phyloP scores from a whole-genome alignment of 2,329 filamentous ascomycete species.

The Aspergillus bombycis region DNA sequence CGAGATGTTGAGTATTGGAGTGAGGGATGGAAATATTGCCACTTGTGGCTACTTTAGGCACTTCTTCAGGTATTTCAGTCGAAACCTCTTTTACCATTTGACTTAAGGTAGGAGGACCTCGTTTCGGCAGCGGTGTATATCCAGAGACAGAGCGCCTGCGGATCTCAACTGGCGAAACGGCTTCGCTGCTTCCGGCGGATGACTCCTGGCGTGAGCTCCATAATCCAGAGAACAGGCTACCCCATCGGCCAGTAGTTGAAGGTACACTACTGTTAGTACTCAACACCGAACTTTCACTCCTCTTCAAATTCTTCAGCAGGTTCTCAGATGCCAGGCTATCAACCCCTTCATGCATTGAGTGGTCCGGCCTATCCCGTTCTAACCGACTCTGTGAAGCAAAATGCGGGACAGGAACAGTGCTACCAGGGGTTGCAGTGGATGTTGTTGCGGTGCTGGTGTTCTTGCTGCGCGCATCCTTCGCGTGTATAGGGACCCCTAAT shows the following conservation, averaged over 20 bases:
- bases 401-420: slow-evolving; percentile 56
- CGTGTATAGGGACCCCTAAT: slow-evolving; percentile 49
- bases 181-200: slow-evolving; percentile 43
- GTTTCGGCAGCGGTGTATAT: slow-evolving; percentile 27
- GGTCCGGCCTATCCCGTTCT: slow-evolving; percentile 30
- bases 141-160: slow-evolving; percentile 35
- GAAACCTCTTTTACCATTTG: slow-evolving; percentile 41
- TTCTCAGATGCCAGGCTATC: slow-evolving; percentile 58
- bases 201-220: slow-evolving; percentile 57
- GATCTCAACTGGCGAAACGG: slow-evolving; percentile 24
- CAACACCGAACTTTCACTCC: slow-evolving; percentile 54
- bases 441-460: slow-evolving; percentile 55
- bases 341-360: slow-evolving; percentile 30
- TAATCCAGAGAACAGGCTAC: slow-evolving; percentile 58
- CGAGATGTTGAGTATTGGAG: slow-evolving; percentile 21
- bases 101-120: slow-evolving; percentile 31
- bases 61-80: slow-evolving; percentile 21
- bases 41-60: slow-evolving; percentile 28
- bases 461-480: slow-evolving; percentile 46
- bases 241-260: slow-evolving; percentile 55
- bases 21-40: slow-evolving; percentile 42
- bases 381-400: slow-evolving; percentile 49
- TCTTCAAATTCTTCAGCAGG: slow-evolving; percentile 56
- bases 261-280: slow-evolving; percentile 52
- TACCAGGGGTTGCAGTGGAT: slow-evolving; percentile 55